Base-by-base conservation (phyloP, 2,329 filamentous ascomycete species). In the Remersonia thermophila region DNA sequence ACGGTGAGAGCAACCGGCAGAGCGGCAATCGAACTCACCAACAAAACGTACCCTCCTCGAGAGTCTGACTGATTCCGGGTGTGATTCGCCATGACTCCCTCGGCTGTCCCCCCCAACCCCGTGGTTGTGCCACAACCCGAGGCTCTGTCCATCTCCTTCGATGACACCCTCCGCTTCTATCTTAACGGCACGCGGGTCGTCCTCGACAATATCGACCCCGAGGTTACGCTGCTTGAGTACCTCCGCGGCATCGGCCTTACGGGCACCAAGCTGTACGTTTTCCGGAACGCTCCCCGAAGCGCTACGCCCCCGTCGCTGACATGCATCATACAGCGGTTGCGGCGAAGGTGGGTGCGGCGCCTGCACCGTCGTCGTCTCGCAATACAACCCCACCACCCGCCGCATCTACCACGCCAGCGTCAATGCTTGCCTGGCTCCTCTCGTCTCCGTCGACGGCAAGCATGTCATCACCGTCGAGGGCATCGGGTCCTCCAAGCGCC, bases 381-480 rank as follows among this genome's bases (percentile, higher is more conserved):
- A 96, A 57, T 80, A 80, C 54, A 96, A 96, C 53, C 86, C 86
- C 1, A 93, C 85, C 3, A 95, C 87, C 5, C 83, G 83, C 52
- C 73, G 83, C 55, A 83, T 96, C 49, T 96, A 96, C 54, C 89
- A 98, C 66, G 91, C 91, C 39, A 93, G 84, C 36, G 84, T 96
- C 41, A 98, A 98, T 56, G 91, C 91, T 29, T 98, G 91, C 56
- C 67, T 98, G 35, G 89, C 91, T 9, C 91, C 91, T 6, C 69
- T 98, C 32, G 83, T 86, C 47, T 93, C 86, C 51, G 73, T 96
- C 30, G 91, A 96, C 56, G 91, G 91, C 30, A 98, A 98, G 57
- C 91, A 98, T 70, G 85, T 96, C 52, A 87, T 98, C 54, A 98
- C 91, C 3, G 80, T 98, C 28, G 91, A 98, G 60, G 91, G 91